A percentile compares a stretch with the other conserved stretches of the same genome.
Conservation (phyloP, 805 yeast species). For the Millerago galiae region DNA sequence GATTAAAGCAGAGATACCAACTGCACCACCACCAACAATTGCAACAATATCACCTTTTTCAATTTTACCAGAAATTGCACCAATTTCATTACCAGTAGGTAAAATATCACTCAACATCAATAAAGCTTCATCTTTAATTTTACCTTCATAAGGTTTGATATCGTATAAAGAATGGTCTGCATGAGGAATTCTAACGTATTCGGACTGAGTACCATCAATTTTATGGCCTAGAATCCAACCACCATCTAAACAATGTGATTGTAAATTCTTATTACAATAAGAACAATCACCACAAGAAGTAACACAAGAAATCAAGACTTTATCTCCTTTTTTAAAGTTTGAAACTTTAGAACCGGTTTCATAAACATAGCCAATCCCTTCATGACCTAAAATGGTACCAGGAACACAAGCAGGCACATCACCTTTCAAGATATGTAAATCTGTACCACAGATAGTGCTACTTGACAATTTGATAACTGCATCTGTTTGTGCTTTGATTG, state of each 20-base stretch:
- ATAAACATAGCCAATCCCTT: constrained; percentile 49
- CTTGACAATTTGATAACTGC: constrained; percentile 49
- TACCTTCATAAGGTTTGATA: constrained; percentile 27
- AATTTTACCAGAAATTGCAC: constrained; percentile 50
- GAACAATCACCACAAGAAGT: constrained; percentile 55
- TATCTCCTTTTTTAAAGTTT: constrained; percentile 48
- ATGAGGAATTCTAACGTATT: constrained; percentile 48
- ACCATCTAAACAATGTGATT: constrained; percentile 54
- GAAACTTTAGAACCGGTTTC: constrained; percentile 44
- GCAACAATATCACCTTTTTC: constrained; percentile 52
- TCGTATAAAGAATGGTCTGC: constrained; percentile 35
- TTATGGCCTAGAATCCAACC: constrained; percentile 50
- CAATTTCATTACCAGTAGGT: constrained; percentile 65
- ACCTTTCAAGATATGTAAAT: constrained; percentile 56
- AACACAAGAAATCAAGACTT: constrained; percentile 58
- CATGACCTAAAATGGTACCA: constrained; percentile 52
- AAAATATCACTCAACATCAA: constrained; percentile 58
- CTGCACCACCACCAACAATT: constrained; percentile 64
- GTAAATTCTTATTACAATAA: constrained; percentile 48
- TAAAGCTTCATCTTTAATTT: constrained; percentile 41
- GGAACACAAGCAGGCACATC: constrained; percentile 48
- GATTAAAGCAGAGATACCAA: constrained; percentile 56
- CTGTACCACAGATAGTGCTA: constrained; percentile 63
- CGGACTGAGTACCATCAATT: constrained; percentile 67
- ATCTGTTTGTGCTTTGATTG: constrained; percentile 40